Base-by-base conservation (phyloP, 257 asterid genomes). In the Lavandula angustifolia region DNA sequence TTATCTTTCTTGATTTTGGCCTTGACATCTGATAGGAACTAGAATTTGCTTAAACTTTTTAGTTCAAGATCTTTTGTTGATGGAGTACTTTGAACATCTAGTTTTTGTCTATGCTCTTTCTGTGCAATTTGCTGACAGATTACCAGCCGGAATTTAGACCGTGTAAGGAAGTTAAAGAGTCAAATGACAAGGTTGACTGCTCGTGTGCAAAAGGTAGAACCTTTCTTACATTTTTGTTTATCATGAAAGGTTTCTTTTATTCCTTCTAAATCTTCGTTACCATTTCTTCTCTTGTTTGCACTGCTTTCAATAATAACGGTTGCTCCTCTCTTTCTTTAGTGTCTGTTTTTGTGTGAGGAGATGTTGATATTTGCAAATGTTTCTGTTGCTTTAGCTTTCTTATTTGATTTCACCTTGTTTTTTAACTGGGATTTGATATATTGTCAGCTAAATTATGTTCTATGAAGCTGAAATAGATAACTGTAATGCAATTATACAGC, bases 141-240 rank as follows among this genome's bases (percentile, higher is more conserved):
- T 70, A 92, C 89, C 69, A 87, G 95, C 86, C 89, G 95, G 60
- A 92, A 92, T 80, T 81, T 92, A 71, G 98, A 92, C 71, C 79
- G 92, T 38, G 94, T 92, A 9, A 89, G 96, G 49, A 92, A 87
- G 67, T 64, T 89, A 34, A 92, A 92, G 85, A 85, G 96, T 85
- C 95, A 87, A 71, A 92, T 92, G 97, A 92, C 96, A 61, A 80
- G 98, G 79, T 74, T 92, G 81, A 92, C 97, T 66, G 95, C 87
- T 56, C 97, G 97, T 16, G 98, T 92, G 27, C 98, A 92, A 73
- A 92, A 92, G 95, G 98, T 92, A 70, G 14, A 17, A 14, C 62
- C 14, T 54, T 38, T 4, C 6, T 12, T 55, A 10, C 11, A 10
- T 14, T 69, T 54, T 49, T 46, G 7, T 18, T 22, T 43, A 18